Evolutionary conservation across 345 rosid genomes (phyloP), one percentile per base, ranked within the genome.

Genomic region (Linum tenue): DNA sequence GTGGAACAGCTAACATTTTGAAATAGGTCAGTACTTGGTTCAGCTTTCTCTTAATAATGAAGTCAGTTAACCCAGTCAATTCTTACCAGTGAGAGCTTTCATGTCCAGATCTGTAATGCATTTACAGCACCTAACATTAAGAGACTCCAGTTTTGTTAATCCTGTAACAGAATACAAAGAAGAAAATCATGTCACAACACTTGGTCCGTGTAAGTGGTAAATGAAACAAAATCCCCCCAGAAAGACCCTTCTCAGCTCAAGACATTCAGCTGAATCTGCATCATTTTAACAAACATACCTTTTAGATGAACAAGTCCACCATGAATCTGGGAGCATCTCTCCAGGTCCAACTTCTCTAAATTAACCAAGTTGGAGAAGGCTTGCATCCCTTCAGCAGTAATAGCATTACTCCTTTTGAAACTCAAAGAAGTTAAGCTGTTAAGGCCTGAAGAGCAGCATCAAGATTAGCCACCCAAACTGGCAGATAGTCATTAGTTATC

Each of bases 71-170:
- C 53, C 53, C 9, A 48, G 14, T 48, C 14, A 48, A 48, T 43
- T 9, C 67, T 57, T 76, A 92, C 98, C 92, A 65, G 92, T 81
- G 62, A 92, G 82, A 74, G 82, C 81, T 78, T 77, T 79, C 80
- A 92, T 77, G 76, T 92, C 97, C 55, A 73, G 75, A 83, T 92
- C 98, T 17, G 91, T 85, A 62, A 86, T 80, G 78, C 84, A 78
- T 64, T 92, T 86, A 59, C 98, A 92, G 86, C 96, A 89, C 69
- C 82, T 89, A 65, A 89, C 71, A 76, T 81, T 82, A 68, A 87
- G 87, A 65, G 94, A 83, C 77, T 92, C 92, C 65, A 92, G 75
- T 79, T 82, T 86, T 42, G 77, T 73, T 72, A 92, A 70, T 67
- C 81, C 97, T 92, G 84, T 53, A 59, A 75, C 66, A 59, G 15